Conservation (phyloP, 1,284 basidiomycete species). For the Phellopilus nigrolimitatus region DNA sequence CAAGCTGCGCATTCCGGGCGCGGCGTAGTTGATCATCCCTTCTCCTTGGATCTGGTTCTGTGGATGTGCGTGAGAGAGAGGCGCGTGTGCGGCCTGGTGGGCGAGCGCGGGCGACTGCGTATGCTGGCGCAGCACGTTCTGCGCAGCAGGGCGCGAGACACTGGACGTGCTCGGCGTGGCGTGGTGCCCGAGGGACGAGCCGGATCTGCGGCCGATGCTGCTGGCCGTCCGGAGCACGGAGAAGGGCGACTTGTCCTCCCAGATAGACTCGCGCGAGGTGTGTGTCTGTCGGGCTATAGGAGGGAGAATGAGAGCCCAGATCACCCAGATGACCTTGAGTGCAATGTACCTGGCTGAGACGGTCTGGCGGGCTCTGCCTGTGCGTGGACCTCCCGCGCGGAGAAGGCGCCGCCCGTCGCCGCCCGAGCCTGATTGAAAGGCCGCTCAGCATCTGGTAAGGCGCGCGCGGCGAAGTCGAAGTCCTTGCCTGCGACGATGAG, state of each 20-base stretch:
- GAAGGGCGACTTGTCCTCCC: slow-evolving; percentile 75
- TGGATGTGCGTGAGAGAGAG: not conserved
- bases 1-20: slow-evolving; percentile 64
- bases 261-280: slow-evolving; percentile 64
- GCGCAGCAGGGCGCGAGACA: not conserved
- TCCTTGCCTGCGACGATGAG: slow-evolving; percentile 63
- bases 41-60: slow-evolving; percentile 3
- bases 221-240: slow-evolving; percentile 45
- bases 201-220: slow-evolving; percentile 21
- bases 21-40: slow-evolving; percentile 17
- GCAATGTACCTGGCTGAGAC: slow-evolving; percentile 23
- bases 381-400: not conserved
- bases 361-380: slow-evolving; percentile 8
- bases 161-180: slow-evolving; percentile 12
- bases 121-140: slow-evolving; percentile 5
- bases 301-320: slow-evolving; percentile 1
- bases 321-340: not conserved
- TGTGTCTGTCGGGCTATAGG: slow-evolving; percentile 30
- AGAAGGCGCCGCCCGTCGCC: not conserved
- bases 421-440: slow-evolving; percentile 8
- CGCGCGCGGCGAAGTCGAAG: slow-evolving; percentile 78
- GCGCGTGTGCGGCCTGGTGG: slow-evolving; percentile 2
- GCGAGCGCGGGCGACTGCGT: slow-evolving; percentile 14
- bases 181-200: slow-evolving; percentile 11
- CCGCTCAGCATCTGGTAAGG: slow-evolving; percentile 33